Evolutionary conservation across 2,329 filamentous ascomycete species (phyloP).

Genomic region (Epicoccum sorghinum): DNA sequence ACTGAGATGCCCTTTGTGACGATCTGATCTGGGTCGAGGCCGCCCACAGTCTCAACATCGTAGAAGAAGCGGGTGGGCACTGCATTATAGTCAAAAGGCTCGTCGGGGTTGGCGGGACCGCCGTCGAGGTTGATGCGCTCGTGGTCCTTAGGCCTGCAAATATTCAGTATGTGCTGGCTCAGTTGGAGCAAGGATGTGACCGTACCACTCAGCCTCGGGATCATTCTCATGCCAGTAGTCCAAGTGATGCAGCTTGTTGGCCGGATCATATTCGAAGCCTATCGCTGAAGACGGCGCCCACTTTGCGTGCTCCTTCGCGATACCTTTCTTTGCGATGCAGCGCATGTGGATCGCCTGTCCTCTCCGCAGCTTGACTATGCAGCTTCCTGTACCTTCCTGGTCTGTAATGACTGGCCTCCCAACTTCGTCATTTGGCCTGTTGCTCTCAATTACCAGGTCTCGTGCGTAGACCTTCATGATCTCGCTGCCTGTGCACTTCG

Average conservation of each 20-base stretch:
- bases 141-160: conserved; percentile 76
- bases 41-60: conserved; percentile 88
- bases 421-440: conserved; percentile 73
- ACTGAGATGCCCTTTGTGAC: conserved; percentile 87
- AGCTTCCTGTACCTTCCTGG: conserved; percentile 76
- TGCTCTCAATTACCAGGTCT: conserved; percentile 76
- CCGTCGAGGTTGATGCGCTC: conserved; percentile 80
- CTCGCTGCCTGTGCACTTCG: conserved; percentile 81
- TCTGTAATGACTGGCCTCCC: conserved; percentile 86
- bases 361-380: conserved; percentile 89
- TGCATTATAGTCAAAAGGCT: conserved; percentile 90
- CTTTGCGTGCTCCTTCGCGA: conserved; percentile 98
- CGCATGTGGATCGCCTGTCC: conserved; percentile 89
- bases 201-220: conserved; percentile 83
- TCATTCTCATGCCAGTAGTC: conserved; percentile 96
- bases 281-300: conserved; percentile 94
- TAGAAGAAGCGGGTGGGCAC: conserved; percentile 87
- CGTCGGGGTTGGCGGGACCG: conserved; percentile 76
- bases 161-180: conserved; percentile 1
- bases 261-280: conserved; percentile 96
- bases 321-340: conserved; percentile 97
- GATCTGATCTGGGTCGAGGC: conserved; percentile 86
- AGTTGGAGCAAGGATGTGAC: conserved; percentile 12
- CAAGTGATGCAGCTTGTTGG: conserved; percentile 91
- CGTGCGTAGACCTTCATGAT: conserved; percentile 94